These are phyloP conservation scores for Chalciporus piperatus DNA, from an alignment of 768 basidiomycete species.

Conservation along the genomic window DNA sequence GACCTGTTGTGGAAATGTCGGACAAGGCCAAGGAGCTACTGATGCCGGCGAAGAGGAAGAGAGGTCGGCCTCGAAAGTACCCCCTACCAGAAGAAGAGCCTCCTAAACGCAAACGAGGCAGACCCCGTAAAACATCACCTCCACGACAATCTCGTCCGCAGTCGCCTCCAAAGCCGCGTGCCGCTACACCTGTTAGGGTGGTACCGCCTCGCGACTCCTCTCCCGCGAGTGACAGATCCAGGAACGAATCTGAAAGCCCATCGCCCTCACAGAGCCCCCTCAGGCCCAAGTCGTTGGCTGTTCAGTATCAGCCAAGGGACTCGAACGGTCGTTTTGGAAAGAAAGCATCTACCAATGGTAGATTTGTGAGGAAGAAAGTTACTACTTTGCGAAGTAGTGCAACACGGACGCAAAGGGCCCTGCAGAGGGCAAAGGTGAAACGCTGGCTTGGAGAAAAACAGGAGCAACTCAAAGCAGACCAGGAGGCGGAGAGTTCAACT, in stretches of 20 bases:
- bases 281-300: constrained; percentile 43
- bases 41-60: constrained; percentile 30
- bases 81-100: constrained; percentile 27
- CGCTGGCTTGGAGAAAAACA: constrained; percentile 34
- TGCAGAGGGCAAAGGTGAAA: constrained; percentile 42
- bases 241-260: constrained; percentile 22
- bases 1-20: constrained; percentile 29
- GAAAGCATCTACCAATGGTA: constrained; percentile 50
- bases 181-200: constrained; percentile 10
- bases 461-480: constrained; percentile 11
- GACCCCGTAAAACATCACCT: constrained; percentile 32
- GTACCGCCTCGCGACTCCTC: constrained; percentile 14
- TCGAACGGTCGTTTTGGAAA: constrained; percentile 67
- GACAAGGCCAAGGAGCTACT: constrained; percentile 34
- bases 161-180: constrained; percentile 10
- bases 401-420: constrained; percentile 40
- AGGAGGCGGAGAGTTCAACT: constrained; percentile 8
- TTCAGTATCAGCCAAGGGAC: constrained; percentile 57
- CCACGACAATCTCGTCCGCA: constrained; percentile 5
- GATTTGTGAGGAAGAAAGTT: constrained; percentile 38
- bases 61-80: constrained; percentile 35
- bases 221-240: constrained; percentile 19
- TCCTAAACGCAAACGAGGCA: constrained; percentile 36
- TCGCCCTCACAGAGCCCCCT: constrained; percentile 23
- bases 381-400: constrained; percentile 20